Evolutionary conservation across 805 yeast genomes (phyloP).

Genomic region (Yamadazyma nakazawae): DNA sequence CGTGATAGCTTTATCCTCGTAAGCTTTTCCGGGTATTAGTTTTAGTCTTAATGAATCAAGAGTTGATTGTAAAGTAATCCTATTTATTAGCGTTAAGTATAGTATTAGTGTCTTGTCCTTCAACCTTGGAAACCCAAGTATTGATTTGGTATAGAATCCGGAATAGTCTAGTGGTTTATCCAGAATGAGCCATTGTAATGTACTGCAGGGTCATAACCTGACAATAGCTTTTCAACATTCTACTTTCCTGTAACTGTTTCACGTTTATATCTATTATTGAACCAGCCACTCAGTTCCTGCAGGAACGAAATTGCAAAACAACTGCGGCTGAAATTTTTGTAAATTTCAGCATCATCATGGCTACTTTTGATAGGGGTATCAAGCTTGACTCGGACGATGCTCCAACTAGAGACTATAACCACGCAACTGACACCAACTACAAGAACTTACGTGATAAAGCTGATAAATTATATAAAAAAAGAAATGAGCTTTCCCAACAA

Average conservation of each 20-base stretch:
- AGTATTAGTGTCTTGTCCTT: no score
- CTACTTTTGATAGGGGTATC: constrained; percentile 12
- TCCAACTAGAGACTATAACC: constrained; percentile 56
- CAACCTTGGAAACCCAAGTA: no score
- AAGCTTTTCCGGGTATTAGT: no score
- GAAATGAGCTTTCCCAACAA: constrained; percentile 53
- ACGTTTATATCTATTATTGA: background rate
- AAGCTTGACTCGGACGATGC: constrained; percentile 16
- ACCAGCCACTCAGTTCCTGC: background rate
- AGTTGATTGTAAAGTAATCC: no score
- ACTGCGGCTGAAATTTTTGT: constrained; percentile 4
- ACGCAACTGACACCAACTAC: constrained; percentile 66
- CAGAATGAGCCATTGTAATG: no score
- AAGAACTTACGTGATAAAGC: constrained; percentile 64
- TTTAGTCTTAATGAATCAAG: no score
- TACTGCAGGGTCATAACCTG: no score
- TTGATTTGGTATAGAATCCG: no score
- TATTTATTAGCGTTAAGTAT: no score
- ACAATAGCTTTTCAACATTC: background rate
- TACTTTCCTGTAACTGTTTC: no score
- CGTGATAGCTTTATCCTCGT: no score
- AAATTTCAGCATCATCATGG: constrained; percentile 5
- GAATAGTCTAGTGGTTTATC: no score
- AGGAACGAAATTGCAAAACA: background rate
- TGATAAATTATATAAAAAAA: constrained; percentile 56